phyloP scores from a whole-genome alignment of 1,284 basidiomycete species.

The Amylostereum areolatum region DNA sequence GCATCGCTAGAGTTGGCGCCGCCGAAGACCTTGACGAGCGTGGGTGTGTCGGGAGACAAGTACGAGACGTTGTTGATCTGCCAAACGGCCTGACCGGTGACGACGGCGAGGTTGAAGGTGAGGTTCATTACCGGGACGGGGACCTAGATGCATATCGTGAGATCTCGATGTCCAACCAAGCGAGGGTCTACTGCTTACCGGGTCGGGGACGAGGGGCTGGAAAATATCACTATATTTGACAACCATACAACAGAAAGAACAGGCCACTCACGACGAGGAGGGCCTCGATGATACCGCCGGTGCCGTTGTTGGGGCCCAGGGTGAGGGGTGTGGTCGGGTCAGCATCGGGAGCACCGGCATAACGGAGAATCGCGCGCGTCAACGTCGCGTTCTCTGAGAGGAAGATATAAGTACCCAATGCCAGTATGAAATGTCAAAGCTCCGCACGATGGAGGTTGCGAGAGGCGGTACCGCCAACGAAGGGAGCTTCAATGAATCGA shows the following conservation, averaged over 20 bases:
- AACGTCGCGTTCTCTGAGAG: conserved; percentile 25
- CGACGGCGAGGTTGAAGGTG: conserved; percentile 11
- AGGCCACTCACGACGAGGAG: no score
- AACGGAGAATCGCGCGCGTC: conserved; percentile 38
- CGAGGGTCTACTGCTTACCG: no score
- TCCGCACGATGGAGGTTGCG: neutral
- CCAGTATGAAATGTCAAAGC: no score
- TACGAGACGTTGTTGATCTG: neutral
- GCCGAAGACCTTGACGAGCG: conserved; percentile 21
- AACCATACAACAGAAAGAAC: no score
- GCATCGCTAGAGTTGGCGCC: conserved; percentile 16
- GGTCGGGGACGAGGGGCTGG: conserved; percentile 12
- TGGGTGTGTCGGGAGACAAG: conserved; percentile 13
- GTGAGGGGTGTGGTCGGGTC: conserved; percentile 25
- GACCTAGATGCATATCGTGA: no score
- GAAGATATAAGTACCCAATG: no score
- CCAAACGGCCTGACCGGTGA: conserved; percentile 1
- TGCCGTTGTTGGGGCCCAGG: conserved; percentile 19
- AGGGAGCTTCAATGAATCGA: no score
- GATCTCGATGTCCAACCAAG: no score
- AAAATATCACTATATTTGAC: no score
- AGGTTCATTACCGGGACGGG: conserved; percentile 12
- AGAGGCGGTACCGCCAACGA: neutral
- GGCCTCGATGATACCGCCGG: conserved; percentile 17
- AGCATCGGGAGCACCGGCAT: conserved; percentile 25